Conservation (phyloP, 768 basidiomycete species). For the Filobasidium floriforme region DNA sequence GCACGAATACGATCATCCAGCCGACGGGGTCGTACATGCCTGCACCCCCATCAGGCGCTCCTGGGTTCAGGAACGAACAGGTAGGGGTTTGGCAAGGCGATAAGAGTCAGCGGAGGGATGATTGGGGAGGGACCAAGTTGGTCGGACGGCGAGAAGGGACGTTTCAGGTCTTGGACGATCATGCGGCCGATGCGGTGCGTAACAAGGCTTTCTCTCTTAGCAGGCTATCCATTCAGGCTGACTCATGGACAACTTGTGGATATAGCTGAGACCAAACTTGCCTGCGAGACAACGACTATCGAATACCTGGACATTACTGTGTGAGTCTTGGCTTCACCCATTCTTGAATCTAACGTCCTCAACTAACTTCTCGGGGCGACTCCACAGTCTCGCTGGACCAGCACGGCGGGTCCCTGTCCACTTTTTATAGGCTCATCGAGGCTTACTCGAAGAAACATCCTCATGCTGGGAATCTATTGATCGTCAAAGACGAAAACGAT, state of each 20-base stretch:
- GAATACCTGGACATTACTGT: slow-evolving; percentile 36
- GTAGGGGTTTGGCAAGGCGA: neutral
- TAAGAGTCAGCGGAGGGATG: slow-evolving; percentile 1
- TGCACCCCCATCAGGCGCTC: slow-evolving; percentile 29
- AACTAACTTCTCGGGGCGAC: neutral
- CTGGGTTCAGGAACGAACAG: slow-evolving; percentile 23
- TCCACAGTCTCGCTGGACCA: slow-evolving; percentile 67
- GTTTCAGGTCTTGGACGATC: slow-evolving; percentile 22
- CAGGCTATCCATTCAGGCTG: neutral
- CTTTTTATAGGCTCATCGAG: slow-evolving; percentile 57
- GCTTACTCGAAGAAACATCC: slow-evolving; percentile 28
- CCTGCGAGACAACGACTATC: slow-evolving; percentile 40
- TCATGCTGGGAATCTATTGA: slow-evolving; percentile 50
- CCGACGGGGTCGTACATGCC: neutral
- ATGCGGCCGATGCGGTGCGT: slow-evolving; percentile 32
- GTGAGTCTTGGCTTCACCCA: slow-evolving; percentile 23
- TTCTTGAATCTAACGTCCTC: neutral
- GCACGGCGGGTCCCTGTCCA: slow-evolving; percentile 84
- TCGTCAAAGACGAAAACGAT: slow-evolving; percentile 59
- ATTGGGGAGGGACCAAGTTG: slow-evolving; percentile 26
- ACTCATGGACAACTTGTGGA: neutral
- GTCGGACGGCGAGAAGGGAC: slow-evolving; percentile 33
- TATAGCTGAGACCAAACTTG: slow-evolving; percentile 30
- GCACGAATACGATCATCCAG: neutral
- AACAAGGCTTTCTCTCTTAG: neutral